phyloP scores from a whole-genome alignment of 768 basidiomycete species.

The Boletellus emodensis region DNA sequence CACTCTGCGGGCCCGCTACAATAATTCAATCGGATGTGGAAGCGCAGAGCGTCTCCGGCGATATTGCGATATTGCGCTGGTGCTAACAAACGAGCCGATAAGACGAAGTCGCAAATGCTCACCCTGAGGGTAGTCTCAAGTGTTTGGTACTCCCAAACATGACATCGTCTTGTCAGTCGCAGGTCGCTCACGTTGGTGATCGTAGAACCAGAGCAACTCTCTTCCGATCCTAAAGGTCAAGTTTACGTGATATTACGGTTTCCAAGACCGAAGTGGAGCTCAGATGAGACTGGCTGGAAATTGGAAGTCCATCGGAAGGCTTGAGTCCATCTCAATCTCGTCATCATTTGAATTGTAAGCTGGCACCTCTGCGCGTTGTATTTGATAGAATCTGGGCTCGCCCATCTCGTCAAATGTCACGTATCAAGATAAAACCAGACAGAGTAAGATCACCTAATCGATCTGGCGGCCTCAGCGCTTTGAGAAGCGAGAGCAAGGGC shows the following conservation, averaged over 20 bases:
- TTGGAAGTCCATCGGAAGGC: not conserved
- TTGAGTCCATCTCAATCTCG: not conserved
- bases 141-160: too few species aligned
- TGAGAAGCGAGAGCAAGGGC: too few species aligned
- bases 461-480: not conserved
- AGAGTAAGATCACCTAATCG: not conserved
- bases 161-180: too few species aligned
- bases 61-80: not conserved
- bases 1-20: not conserved
- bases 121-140: not conserved
- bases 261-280: not conserved
- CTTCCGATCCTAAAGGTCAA: too few species aligned
- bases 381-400: not conserved
- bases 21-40: not conserved
- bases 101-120: not conserved
- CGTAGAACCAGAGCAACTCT: too few species aligned
- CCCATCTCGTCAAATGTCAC: not conserved
- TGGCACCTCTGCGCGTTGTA: not conserved
- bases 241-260: not conserved
- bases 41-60: not conserved
- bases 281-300: not conserved
- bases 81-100: not conserved
- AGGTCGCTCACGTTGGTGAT: not conserved
- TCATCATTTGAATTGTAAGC: not conserved
- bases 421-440: not conserved